A percentile compares a stretch with the other conserved stretches of the same genome.
Evolutionary conservation across 805 yeast genomes (phyloP).

Genomic region (Metschnikowia noctiluminum): DNA sequence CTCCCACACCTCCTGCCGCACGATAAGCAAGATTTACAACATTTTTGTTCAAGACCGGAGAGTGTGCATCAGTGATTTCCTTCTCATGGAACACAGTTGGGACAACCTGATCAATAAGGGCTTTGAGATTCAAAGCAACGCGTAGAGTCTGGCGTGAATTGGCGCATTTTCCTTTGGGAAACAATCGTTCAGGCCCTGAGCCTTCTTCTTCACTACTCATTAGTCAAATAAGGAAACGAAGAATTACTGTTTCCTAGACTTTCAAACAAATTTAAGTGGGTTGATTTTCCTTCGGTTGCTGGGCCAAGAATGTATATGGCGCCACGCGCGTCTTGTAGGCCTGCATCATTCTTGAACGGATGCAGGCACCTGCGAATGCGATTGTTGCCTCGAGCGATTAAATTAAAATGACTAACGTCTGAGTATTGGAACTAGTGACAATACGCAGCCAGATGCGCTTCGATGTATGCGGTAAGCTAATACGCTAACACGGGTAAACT

Average conservation of each 20-base stretch:
- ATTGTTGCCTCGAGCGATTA: no score
- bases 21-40: constrained; percentile 59
- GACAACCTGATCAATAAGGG: constrained; percentile 65
- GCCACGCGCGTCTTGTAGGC: background rate
- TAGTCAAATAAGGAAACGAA: background rate
- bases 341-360: background rate
- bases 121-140: constrained; percentile 70
- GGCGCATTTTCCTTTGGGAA: constrained; percentile 38
- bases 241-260: no score
- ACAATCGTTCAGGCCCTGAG: constrained; percentile 1
- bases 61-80: constrained; percentile 51
- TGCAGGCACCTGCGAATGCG: no score
- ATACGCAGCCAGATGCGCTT: no score
- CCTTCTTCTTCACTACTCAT: constrained; percentile 2
- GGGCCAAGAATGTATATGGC: background rate
- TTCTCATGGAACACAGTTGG: constrained; percentile 58
- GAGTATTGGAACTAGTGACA: no score
- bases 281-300: background rate
- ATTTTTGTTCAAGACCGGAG: constrained; percentile 54
- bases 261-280: background rate
- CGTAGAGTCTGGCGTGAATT: constrained; percentile 65
- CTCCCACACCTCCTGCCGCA: constrained; percentile 80
- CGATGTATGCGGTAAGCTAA: no score
- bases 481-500: no score
- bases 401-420: no score